phyloP scores from a whole-genome alignment of 2,329 filamentous ascomycete species.

The Apiospora rasikravindrae region DNA sequence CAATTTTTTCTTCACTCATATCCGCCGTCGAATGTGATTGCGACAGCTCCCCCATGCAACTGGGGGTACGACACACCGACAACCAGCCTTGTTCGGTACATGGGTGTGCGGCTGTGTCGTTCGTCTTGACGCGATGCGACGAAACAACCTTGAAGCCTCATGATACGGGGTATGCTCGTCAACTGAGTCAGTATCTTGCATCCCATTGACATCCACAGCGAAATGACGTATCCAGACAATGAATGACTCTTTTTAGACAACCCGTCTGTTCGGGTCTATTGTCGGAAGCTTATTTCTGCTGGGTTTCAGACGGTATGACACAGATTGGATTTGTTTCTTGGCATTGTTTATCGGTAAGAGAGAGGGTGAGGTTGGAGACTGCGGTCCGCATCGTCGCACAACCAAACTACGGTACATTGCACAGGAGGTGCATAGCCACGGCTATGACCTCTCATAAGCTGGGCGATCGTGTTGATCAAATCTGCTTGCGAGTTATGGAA shows the following conservation, averaged over 20 bases:
- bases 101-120: constrained; percentile 11
- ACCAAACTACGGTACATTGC: neutral
- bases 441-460: neutral
- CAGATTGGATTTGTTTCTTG: neutral
- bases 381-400: neutral
- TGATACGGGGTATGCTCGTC: constrained; percentile 12
- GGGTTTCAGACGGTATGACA: constrained; percentile 7
- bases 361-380: neutral
- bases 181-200: constrained; percentile 3
- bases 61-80: neutral
- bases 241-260: neutral
- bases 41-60: neutral
- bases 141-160: constrained; percentile 9
- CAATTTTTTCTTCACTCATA: neutral
- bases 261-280: constrained; percentile 6
- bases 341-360: neutral
- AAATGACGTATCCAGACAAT: neutral
- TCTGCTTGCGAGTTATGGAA: neutral
- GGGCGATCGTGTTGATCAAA: constrained; percentile 1
- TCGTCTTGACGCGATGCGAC: constrained; percentile 3
- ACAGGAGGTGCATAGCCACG: neutral
- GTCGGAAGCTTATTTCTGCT: neutral
- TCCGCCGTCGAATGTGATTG: neutral
- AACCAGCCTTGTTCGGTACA: neutral
- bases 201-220: neutral